Percentiles rank a stretch among this genome's conserved stretches.
Conservation (phyloP, 805 yeast species). For the Lipomyces yamanashiensis region DNA sequence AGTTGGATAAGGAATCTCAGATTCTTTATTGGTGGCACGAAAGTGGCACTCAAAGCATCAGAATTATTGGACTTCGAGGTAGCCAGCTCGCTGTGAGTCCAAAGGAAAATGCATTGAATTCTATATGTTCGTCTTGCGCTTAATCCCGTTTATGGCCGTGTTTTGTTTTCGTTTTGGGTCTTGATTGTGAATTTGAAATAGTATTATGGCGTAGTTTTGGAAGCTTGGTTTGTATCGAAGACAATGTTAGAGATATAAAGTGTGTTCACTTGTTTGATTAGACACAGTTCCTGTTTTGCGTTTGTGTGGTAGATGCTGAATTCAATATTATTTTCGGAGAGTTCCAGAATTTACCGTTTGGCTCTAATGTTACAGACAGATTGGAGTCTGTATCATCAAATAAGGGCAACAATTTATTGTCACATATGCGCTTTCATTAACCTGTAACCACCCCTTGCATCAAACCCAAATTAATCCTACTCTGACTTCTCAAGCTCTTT, state of each 20-base stretch:
- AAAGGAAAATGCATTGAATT: not conserved
- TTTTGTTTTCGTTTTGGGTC: not conserved
- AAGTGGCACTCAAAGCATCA: conserved; percentile 48
- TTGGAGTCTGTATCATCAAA: not conserved
- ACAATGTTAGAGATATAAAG: too few species aligned
- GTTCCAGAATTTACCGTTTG: not conserved
- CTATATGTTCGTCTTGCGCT: not conserved
- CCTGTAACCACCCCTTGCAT: conserved; percentile 14
- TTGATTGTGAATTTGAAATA: not conserved
- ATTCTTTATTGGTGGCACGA: conserved; percentile 74
- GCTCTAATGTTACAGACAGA: not conserved
- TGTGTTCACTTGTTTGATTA: too few species aligned
- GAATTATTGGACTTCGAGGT: conserved; percentile 30
- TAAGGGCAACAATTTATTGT: not conserved
- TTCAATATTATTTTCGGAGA: too few species aligned
- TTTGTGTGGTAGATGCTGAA: too few species aligned
- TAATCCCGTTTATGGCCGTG: not conserved
- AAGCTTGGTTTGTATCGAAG: not conserved
- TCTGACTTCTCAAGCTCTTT: not conserved
- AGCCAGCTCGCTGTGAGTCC: conserved; percentile 11
- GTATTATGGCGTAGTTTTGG: too few species aligned
- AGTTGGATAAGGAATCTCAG: conserved; percentile 57
- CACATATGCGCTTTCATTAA: conserved; percentile 5
- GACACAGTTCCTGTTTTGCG: too few species aligned
- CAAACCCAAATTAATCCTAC: conserved; percentile 6